Base-by-base conservation (phyloP, 2,329 filamentous ascomycete genomes). In the Lecanicillium sp. region DNA sequence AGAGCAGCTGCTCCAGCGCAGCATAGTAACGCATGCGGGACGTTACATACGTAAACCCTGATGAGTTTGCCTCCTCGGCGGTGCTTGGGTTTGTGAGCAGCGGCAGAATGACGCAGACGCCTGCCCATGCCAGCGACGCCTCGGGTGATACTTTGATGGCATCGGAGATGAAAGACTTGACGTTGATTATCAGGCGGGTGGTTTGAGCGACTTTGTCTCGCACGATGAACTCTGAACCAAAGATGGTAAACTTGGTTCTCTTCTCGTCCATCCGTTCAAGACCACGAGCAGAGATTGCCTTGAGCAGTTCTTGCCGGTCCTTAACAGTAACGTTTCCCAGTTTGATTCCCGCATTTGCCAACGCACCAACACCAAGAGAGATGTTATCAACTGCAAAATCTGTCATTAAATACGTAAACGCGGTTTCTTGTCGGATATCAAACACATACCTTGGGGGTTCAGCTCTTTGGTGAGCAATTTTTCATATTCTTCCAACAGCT, bases 31-130 rank as follows among this genome's bases (percentile, higher is more conserved):
- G 51, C 50, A 63, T 59, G 29, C 60, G 61, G 30, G 58, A 52
- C 2, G 54, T 60, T 27, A 64, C 60, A 19, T 67, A 66, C 11
- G 48, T 50, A 24, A 70, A 62, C 0, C 66, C 66, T 9, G 61
- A 51, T 2, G 32, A 26, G 42, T 64, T 65, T 10, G 61, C 64
- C 35, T 58, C 56, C 0, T 61, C 52, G 9, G 56, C 62, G 1
- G 53, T 52, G 7, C 15, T 48, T 4, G 59, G 60, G 37, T 62
- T 64, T 7, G 55, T 63, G 33, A 69, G 56, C 3, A 68, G 55
- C 0, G 65, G 64, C 2, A 69, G 58, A 35, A 67, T 38, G 15
- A 67, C 42, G 52, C 57, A 65, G 52, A 69, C 61, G 54, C 67
- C 69, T 3, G 59, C 59, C 62, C 60, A 63, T 2, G 50, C 58